Evolutionary conservation across 768 basidiomycete species (phyloP).

Genomic region (Artomyces pyxidatus): DNA sequence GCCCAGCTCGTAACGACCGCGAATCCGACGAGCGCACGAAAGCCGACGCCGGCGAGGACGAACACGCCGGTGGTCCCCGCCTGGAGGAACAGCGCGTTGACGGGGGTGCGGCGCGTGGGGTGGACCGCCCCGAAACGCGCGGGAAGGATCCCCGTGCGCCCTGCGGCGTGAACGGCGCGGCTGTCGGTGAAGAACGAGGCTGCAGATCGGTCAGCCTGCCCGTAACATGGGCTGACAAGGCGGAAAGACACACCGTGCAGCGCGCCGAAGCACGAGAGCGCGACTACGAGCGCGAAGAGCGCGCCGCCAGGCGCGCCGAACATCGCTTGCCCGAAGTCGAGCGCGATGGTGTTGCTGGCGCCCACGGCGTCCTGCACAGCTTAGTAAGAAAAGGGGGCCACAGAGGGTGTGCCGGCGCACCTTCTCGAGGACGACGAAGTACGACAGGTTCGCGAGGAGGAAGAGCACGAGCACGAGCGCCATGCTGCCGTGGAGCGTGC

Average conservation of each 20-base stretch:
- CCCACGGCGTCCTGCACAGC: constrained; percentile 46
- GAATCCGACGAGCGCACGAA: constrained; percentile 83
- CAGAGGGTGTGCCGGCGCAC: too few species aligned
- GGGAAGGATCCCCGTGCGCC: constrained; percentile 82
- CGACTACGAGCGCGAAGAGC: constrained; percentile 84
- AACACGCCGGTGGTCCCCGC: constrained; percentile 65
- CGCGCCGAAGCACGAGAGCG: constrained; percentile 92
- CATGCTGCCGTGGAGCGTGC: constrained; percentile 88
- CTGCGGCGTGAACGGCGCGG: constrained; percentile 81
- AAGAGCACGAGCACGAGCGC: constrained; percentile 73
- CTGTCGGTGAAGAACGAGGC: constrained; percentile 68
- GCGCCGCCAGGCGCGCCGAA: constrained; percentile 84
- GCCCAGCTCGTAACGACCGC: constrained; percentile 82
- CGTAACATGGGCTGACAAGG: too few species aligned
- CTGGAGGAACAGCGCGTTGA: constrained; percentile 83
- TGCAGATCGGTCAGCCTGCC: constrained; percentile 22
- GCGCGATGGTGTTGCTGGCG: constrained; percentile 78
- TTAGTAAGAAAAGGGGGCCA: too few species aligned
- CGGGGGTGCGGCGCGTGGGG: constrained; percentile 66
- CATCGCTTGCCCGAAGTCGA: constrained; percentile 85
- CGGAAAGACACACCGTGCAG: constrained; percentile 79
- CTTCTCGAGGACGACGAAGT: constrained; percentile 90
- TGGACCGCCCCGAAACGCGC: constrained; percentile 75
- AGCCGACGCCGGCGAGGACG: constrained; percentile 82
- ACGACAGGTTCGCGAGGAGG: constrained; percentile 76